Conservation (phyloP, 129 eudicot species). For the Pulicaria dysenterica region DNA sequence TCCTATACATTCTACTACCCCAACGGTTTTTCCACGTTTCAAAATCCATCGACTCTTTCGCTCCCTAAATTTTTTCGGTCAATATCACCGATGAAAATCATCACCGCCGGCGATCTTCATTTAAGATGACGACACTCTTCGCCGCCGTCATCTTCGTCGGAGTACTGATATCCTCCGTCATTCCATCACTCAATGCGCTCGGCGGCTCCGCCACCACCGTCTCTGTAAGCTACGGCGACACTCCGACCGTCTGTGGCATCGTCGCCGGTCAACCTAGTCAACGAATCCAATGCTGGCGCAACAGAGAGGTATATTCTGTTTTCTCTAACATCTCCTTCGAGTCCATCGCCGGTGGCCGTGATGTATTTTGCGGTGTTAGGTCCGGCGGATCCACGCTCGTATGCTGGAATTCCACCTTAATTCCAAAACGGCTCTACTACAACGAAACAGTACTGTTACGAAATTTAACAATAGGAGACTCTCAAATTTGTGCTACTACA, state of each 20-base stretch:
- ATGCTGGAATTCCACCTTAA: slow-evolving; percentile 50
- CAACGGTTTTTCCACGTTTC: slow-evolving; percentile 25
- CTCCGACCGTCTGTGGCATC: slow-evolving; percentile 54
- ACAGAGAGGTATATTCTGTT: slow-evolving; percentile 30
- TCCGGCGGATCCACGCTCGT: slow-evolving; percentile 52
- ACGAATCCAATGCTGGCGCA: slow-evolving; percentile 45
- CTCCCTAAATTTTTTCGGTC: slow-evolving; percentile 4
- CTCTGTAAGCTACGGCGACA: slow-evolving; percentile 45
- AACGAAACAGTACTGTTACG: slow-evolving; percentile 26
- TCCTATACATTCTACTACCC: slow-evolving; percentile 18
- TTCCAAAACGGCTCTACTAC: slow-evolving; percentile 35
- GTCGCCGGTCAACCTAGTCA: slow-evolving; percentile 55
- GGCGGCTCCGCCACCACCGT: slow-evolving; percentile 53
- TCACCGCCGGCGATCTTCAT: slow-evolving; percentile 27
- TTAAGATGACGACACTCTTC: slow-evolving; percentile 21
- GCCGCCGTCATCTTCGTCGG: slow-evolving; percentile 14
- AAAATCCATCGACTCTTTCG: background rate
- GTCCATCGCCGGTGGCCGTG: slow-evolving; percentile 55
- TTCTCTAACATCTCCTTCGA: slow-evolving; percentile 48
- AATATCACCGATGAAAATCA: slow-evolving; percentile 27
- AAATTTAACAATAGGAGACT: slow-evolving; percentile 36
- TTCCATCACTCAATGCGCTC: slow-evolving; percentile 25
- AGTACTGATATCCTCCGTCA: background rate
- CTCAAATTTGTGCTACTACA: slow-evolving; percentile 45
- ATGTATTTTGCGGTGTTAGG: slow-evolving; percentile 52